phyloP scores from a whole-genome alignment of 1,139 yeast species.

The Kodamaea anthophila region DNA sequence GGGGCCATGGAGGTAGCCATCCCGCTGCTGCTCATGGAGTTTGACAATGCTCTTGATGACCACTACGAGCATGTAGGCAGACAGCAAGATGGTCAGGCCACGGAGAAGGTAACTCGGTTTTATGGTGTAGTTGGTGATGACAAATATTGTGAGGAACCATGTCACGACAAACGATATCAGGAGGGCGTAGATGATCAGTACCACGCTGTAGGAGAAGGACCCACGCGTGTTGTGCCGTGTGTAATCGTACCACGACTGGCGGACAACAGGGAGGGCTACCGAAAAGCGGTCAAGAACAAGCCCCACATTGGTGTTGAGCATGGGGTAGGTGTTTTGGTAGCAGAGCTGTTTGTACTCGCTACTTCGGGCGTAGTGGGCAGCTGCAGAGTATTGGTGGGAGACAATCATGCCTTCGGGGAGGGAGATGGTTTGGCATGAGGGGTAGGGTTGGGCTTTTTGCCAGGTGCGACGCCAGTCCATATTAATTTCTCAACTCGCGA shows the following conservation, averaged over 20 bases:
- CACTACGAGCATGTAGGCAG: slow-evolving; percentile 48
- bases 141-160: slow-evolving; percentile 56
- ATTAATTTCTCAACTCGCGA: too few relatives aligned
- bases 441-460: slow-evolving; percentile 22
- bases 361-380: slow-evolving; percentile 18
- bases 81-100: slow-evolving; percentile 42
- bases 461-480: slow-evolving; percentile 38
- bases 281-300: slow-evolving; percentile 22
- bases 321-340: slow-evolving; percentile 32
- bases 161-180: slow-evolving; percentile 63
- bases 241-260: slow-evolving; percentile 36
- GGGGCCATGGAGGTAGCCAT: slow-evolving; percentile 54
- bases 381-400: slow-evolving; percentile 18
- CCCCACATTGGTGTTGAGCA: slow-evolving; percentile 37
- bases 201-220: slow-evolving; percentile 49
- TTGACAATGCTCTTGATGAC: slow-evolving; percentile 42
- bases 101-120: slow-evolving; percentile 47
- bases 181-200: slow-evolving; percentile 55
- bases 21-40: slow-evolving; percentile 43
- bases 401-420: slow-evolving; percentile 33
- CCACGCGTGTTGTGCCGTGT: slow-evolving; percentile 30
- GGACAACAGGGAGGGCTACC: slow-evolving; percentile 33
- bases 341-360: slow-evolving; percentile 34
- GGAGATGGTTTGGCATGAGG: slow-evolving; percentile 26
- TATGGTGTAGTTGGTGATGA: slow-evolving; percentile 54